Conservation (phyloP, 1,139 yeast species). For the Zygoascus hellenicus region DNA sequence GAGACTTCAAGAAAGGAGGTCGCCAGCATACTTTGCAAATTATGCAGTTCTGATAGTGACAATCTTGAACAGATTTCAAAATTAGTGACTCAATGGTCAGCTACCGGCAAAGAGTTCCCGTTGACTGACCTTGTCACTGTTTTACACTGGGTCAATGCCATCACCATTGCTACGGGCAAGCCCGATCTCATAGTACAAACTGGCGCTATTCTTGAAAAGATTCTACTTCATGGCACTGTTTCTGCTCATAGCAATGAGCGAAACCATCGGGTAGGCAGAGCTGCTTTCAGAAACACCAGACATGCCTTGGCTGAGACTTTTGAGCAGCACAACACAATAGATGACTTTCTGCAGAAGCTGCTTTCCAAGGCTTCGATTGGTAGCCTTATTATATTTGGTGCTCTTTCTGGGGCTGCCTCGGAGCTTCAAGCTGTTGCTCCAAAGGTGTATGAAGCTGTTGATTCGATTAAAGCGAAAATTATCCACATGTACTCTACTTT, state of each 20-base stretch:
- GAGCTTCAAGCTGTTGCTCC: slow-evolving; percentile 27
- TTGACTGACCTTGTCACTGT: slow-evolving; percentile 51
- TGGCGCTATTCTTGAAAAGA: slow-evolving; percentile 24
- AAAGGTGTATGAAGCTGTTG: slow-evolving; percentile 19
- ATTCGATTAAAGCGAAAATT: slow-evolving; percentile 19
- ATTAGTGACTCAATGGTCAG: slow-evolving; percentile 13
- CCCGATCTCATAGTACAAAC: slow-evolving; percentile 21
- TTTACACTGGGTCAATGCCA: slow-evolving; percentile 49
- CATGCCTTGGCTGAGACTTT: slow-evolving; percentile 20
- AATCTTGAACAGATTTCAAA: slow-evolving; percentile 1
- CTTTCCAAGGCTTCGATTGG: slow-evolving; percentile 16
- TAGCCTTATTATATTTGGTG: slow-evolving; percentile 21
- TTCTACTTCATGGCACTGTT: slow-evolving; percentile 13
- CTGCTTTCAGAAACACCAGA: slow-evolving; percentile 28
- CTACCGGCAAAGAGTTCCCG: slow-evolving; percentile 33
- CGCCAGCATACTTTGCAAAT: slow-evolving; percentile 9
- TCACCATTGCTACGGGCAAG: slow-evolving; percentile 24
- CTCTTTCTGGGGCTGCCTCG: slow-evolving; percentile 29
- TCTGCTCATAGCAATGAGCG: slow-evolving; percentile 18
- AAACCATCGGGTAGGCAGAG: slow-evolving; percentile 23
- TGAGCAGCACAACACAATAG: slow-evolving; percentile 14
- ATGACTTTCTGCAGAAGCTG: slow-evolving; percentile 21
- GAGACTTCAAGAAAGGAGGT: slow-evolving; percentile 13
- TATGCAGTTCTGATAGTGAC: slow-evolving; percentile 13
- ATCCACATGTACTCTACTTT: slow-evolving; percentile 25